phyloP scores from a whole-genome alignment of 345 rosid species.

The Hibiscus mutabilis region DNA sequence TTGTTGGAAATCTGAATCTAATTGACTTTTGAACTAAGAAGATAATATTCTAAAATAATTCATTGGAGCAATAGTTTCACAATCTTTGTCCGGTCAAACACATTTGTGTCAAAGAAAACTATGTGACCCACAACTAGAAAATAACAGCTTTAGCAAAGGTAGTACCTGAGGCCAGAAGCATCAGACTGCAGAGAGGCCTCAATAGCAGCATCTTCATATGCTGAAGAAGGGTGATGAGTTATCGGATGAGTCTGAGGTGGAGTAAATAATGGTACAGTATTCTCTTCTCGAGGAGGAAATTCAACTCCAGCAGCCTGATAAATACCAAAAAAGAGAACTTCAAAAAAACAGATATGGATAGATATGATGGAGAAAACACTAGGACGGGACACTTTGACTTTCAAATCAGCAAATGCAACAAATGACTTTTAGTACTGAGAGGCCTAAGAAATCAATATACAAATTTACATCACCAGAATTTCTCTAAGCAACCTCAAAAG shows the following conservation, averaged over 20 bases:
- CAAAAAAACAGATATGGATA: not conserved
- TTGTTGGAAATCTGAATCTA: not conserved
- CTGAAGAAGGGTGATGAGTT: slow-evolving; percentile 39
- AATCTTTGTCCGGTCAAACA: not conserved
- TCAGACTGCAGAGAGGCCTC: slow-evolving; percentile 84
- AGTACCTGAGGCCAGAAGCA: slow-evolving; percentile 83
- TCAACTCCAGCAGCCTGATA: slow-evolving; percentile 38
- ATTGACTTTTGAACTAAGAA: not conserved
- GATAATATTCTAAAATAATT: not conserved
- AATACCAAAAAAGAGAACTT: not conserved
- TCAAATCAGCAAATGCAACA: not conserved
- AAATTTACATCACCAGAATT: too few relatives aligned
- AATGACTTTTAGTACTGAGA: not conserved
- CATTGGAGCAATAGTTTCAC: not conserved
- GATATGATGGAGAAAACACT: not conserved
- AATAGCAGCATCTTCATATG: slow-evolving; percentile 85
- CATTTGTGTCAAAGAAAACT: not conserved
- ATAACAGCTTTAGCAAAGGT: not conserved
- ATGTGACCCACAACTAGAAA: not conserved
- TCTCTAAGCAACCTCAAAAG: too few relatives aligned
- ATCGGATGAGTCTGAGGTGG: slow-evolving; percentile 92
- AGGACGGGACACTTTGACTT: not conserved
- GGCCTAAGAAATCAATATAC: too few relatives aligned
- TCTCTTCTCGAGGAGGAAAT: slow-evolving; percentile 83
- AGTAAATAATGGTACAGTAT: slow-evolving; percentile 80